Evolutionary conservation across 2,329 filamentous ascomycete genomes (phyloP).

Genomic region (Albifimbria verrucaria): DNA sequence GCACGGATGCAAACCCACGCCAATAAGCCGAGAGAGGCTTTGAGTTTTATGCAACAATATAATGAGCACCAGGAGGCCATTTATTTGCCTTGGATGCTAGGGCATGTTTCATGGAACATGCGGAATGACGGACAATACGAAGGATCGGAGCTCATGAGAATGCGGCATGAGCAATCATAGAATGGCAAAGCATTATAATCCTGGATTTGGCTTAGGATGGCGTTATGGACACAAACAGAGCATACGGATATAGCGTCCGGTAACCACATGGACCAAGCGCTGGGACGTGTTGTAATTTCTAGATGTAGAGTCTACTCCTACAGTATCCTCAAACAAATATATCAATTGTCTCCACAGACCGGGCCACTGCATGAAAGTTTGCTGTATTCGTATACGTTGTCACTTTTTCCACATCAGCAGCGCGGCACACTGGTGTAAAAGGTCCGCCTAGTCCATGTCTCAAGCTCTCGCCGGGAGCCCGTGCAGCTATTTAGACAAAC

Average conservation of each 20-base stretch:
- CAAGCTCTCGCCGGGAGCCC: no score
- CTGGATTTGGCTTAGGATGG: neutral
- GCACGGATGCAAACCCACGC: constrained; percentile 20
- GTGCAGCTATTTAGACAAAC: no score
- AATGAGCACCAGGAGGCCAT: no score
- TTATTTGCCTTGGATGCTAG: no score
- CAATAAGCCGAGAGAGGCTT: neutral
- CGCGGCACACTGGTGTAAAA: no score
- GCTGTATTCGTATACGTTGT: no score
- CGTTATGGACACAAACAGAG: neutral
- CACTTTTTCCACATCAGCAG: no score
- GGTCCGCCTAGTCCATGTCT: no score
- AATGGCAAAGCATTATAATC: neutral
- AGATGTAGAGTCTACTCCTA: neutral
- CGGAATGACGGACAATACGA: neutral
- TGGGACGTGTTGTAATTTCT: constrained; percentile 29
- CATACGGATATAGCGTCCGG: constrained; percentile 3
- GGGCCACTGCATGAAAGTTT: no score
- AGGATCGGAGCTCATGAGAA: neutral
- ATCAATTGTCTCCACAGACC: no score
- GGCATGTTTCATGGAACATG: no score
- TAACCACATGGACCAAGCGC: constrained; percentile 34
- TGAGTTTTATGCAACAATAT: no score
- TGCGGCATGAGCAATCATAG: constrained; percentile 1
- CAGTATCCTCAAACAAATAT: neutral